These are phyloP conservation scores for Salix suchowensis DNA, from an alignment of 345 rosid genomes.

Conservation along the genomic window DNA sequence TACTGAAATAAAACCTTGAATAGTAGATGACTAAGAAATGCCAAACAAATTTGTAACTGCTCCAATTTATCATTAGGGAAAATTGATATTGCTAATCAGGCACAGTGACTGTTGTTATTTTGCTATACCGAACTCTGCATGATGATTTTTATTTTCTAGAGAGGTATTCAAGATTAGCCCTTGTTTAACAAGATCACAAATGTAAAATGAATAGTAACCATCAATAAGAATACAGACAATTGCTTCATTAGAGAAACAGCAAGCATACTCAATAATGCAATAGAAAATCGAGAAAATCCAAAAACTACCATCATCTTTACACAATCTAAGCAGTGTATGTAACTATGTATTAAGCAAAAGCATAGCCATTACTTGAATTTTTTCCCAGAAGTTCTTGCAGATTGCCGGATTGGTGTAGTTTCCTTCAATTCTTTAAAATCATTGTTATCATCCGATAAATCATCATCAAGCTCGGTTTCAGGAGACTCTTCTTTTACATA, in stretches of 20 bases:
- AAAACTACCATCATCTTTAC: constrained; percentile 6
- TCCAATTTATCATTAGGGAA: too few relatives aligned
- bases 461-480: constrained; percentile 43
- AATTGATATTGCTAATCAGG: too few relatives aligned
- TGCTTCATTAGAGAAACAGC: too few relatives aligned
- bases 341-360: constrained; percentile 10
- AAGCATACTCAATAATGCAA: too few relatives aligned
- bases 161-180: too few relatives aligned
- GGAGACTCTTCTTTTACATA: constrained; percentile 38
- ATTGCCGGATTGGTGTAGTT: constrained; percentile 58
- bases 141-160: too few relatives aligned
- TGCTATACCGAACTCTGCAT: too few relatives aligned
- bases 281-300: neutral
- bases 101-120: too few relatives aligned
- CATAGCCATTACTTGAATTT: constrained; percentile 34
- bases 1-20: constrained; percentile 1
- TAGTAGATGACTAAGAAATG: constrained; percentile 1
- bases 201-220: too few relatives aligned
- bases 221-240: too few relatives aligned
- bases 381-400: constrained; percentile 67
- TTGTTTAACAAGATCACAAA: too few relatives aligned
- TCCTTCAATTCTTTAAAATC: constrained; percentile 39
- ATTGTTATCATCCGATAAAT: constrained; percentile 40
- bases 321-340: neutral
- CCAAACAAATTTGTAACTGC: too few relatives aligned